A percentile compares a stretch with the other conserved stretches of the same genome.
phyloP scores from a whole-genome alignment of 768 basidiomycete genomes.

The Suillus lakei region DNA sequence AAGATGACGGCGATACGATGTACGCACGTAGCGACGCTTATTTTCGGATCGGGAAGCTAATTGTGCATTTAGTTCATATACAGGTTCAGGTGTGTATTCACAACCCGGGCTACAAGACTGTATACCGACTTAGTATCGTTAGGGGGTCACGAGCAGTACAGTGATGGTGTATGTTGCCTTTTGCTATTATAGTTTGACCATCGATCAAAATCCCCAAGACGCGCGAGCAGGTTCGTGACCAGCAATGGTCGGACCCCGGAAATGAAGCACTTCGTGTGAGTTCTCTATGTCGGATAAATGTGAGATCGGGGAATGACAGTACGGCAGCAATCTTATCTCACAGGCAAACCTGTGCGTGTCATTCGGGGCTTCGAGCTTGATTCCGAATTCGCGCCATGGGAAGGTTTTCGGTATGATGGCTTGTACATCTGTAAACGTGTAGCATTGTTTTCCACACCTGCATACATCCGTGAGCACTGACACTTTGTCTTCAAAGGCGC shows the following conservation, averaged over 20 bases:
- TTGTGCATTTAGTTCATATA: slow-evolving; percentile 28
- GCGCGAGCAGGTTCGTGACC: slow-evolving; percentile 25
- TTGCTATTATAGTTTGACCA: not conserved
- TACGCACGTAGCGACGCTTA: slow-evolving; percentile 26
- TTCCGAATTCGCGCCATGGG: slow-evolving; percentile 30
- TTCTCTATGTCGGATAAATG: not conserved
- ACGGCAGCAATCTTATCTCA: slow-evolving; percentile 26
- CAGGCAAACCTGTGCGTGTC: slow-evolving; percentile 28
- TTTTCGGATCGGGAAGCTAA: not conserved
- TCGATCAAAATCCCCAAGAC: slow-evolving; percentile 14
- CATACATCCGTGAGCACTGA: not conserved
- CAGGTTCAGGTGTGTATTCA: slow-evolving; percentile 20
- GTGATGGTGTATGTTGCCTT: slow-evolving; percentile 7
- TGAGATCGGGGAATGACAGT: not conserved
- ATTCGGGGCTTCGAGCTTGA: slow-evolving; percentile 23
- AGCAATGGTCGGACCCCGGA: slow-evolving; percentile 18
- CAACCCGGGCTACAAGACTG: not conserved
- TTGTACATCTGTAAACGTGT: slow-evolving; percentile 32
- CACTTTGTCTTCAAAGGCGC: slow-evolving; percentile 17
- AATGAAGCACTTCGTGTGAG: slow-evolving; percentile 28
- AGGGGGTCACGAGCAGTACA: slow-evolving; percentile 23
- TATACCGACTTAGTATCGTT: not conserved
- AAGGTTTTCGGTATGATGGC: slow-evolving; percentile 36
- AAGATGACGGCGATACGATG: slow-evolving; percentile 31
- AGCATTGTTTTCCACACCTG: not conserved